Conservation (phyloP, 257 asterid species). For the Forsythia suspensa region DNA sequence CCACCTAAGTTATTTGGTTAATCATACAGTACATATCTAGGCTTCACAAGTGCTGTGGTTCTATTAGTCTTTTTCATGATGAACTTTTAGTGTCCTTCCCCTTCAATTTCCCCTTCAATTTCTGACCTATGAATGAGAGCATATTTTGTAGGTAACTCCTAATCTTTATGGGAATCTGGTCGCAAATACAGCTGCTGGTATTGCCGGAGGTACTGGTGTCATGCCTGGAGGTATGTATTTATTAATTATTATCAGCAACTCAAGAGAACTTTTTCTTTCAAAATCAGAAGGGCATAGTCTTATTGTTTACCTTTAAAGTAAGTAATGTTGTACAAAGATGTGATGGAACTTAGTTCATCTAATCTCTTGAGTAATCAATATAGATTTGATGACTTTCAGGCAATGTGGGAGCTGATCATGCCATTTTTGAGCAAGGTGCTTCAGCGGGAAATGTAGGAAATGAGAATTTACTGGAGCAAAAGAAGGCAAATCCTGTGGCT, state of each 20-base stretch:
- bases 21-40: not conserved
- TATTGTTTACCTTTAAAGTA: not conserved
- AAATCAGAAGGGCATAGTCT: not conserved
- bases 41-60: not conserved
- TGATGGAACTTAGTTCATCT: not conserved
- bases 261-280: not conserved
- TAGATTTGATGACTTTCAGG: constrained; percentile 47
- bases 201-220: constrained; percentile 99
- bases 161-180: constrained; percentile 94
- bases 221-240: constrained; percentile 83
- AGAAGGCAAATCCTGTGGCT: constrained; percentile 92
- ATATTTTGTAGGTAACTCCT: constrained; percentile 77
- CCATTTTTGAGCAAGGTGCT: constrained; percentile 97
- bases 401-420: constrained; percentile 92
- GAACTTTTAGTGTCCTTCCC: constrained; percentile 3
- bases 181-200: constrained; percentile 94
- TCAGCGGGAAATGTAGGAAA: constrained; percentile 97
- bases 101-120: constrained; percentile 5
- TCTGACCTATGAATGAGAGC: constrained; percentile 13
- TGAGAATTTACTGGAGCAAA: constrained; percentile 56
- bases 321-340: not conserved
- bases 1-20: too few relatives aligned
- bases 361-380: not conserved
- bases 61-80: not conserved
- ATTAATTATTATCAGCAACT: constrained; percentile 22